These are phyloP conservation scores for Exophiala sp. DNA, from an alignment of 2,329 filamentous ascomycete genomes.

Conservation along the genomic window DNA sequence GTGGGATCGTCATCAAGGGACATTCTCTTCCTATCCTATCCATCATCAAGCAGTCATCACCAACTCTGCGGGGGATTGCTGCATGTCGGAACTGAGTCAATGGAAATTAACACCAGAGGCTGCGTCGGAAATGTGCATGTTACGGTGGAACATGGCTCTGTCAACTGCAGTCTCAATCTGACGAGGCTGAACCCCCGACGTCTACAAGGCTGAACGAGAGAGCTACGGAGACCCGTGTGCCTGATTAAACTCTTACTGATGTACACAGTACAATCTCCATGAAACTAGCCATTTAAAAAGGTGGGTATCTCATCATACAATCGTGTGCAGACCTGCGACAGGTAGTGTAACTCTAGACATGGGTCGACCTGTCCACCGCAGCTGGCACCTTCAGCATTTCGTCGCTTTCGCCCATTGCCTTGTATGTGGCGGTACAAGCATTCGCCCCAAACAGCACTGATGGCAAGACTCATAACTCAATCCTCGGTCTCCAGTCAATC, in stretches of 20 bases:
- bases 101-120: not conserved
- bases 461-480: constrained; percentile 33
- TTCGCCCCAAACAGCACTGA: not conserved
- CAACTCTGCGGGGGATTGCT: not conserved
- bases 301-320: constrained; percentile 1
- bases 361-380: too few relatives aligned
- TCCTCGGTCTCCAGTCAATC: constrained; percentile 40
- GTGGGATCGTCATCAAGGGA: constrained; percentile 27
- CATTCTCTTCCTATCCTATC: constrained; percentile 19
- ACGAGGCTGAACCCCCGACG: too few relatives aligned
- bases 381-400: too few relatives aligned
- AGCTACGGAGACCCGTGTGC: too few relatives aligned
- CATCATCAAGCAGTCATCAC: constrained; percentile 11
- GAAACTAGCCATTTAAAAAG: not conserved
- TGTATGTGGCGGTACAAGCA: not conserved
- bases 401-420: too few relatives aligned
- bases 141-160: too few relatives aligned
- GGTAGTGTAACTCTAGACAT: too few relatives aligned
- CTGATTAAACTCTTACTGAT: too few relatives aligned
- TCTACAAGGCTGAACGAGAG: too few relatives aligned
- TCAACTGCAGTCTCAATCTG: too few relatives aligned
- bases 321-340: too few relatives aligned
- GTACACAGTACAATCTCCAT: too few relatives aligned
- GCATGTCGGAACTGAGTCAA: not conserved
- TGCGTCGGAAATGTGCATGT: not conserved